Conservation (phyloP, 495 filamentous ascomycete genomes). For the Penicillium samsonianum region DNA sequence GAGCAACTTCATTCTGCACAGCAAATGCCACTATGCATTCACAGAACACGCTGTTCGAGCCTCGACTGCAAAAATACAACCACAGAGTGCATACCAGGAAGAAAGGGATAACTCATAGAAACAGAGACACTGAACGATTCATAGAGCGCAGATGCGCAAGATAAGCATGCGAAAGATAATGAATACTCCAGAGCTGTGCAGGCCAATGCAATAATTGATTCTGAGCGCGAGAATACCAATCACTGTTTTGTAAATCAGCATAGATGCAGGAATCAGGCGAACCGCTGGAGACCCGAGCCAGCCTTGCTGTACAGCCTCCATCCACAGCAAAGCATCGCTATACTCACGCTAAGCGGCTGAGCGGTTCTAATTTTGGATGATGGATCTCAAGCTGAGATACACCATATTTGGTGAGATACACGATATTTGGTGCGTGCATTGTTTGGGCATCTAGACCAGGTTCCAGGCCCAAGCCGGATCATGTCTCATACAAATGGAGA, state of each 20-base stretch:
- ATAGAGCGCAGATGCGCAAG: constrained; percentile 8
- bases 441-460: too few species aligned
- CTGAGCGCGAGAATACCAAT: constrained; percentile 9
- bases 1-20: constrained; percentile 14
- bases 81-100: constrained; percentile 15
- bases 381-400: background rate
- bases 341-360: constrained; percentile 5
- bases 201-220: constrained; percentile 13
- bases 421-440: too few species aligned
- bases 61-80: constrained; percentile 12
- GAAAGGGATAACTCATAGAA: constrained; percentile 7
- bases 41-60: constrained; percentile 15
- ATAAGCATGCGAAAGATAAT: constrained; percentile 16
- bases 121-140: constrained; percentile 9
- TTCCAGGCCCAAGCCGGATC: too few species aligned
- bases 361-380: constrained; percentile 9
- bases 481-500: too few species aligned
- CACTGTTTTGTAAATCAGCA: constrained; percentile 15
- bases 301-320: constrained; percentile 18
- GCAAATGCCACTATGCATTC: constrained; percentile 19
- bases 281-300: constrained; percentile 12
- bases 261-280: constrained; percentile 11
- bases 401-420: too few species aligned
- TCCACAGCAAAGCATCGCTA: constrained; percentile 8
- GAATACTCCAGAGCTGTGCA: constrained; percentile 6